phyloP scores from a whole-genome alignment of 2,329 filamentous ascomycete species.

The Cordyceps militaris region DNA sequence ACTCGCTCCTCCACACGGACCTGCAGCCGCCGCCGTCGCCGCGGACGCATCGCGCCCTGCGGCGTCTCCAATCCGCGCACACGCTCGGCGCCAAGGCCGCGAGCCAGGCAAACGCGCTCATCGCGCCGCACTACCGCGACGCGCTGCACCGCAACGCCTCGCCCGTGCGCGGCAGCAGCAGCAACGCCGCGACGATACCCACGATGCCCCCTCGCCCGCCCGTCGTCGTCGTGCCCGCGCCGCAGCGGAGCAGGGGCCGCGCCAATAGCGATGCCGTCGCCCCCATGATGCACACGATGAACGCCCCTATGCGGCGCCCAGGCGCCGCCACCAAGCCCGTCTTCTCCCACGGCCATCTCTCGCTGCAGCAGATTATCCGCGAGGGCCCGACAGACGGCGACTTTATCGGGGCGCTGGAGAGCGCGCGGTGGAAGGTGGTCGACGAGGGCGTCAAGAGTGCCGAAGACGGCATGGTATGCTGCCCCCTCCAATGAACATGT shows the following conservation, averaged over 20 bases:
- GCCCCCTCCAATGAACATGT: neutral
- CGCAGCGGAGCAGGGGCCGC: slow-evolving; percentile 41
- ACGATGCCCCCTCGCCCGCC: neutral
- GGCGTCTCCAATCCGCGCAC: slow-evolving; percentile 71
- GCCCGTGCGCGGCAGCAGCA: slow-evolving; percentile 22
- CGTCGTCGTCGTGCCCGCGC: neutral
- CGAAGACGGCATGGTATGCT: slow-evolving; percentile 68
- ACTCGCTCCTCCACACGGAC: slow-evolving; percentile 30
- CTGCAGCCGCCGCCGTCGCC: slow-evolving; percentile 53
- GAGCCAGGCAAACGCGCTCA: slow-evolving; percentile 43
- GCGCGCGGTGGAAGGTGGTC: slow-evolving; percentile 65
- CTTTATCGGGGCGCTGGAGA: slow-evolving; percentile 58
- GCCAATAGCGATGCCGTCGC: slow-evolving; percentile 66
- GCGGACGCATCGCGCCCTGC: slow-evolving; percentile 58
- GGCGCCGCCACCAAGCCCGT: slow-evolving; percentile 36
- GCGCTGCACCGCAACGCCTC: slow-evolving; percentile 30
- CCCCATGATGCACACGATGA: slow-evolving; percentile 31
- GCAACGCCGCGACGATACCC: neutral
- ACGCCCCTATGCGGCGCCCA: slow-evolving; percentile 28
- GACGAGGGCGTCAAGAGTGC: slow-evolving; percentile 71
- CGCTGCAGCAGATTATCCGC: slow-evolving; percentile 68
- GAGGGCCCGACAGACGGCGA: slow-evolving; percentile 73
- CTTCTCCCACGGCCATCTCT: slow-evolving; percentile 48
- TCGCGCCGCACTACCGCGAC: slow-evolving; percentile 55
- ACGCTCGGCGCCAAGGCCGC: slow-evolving; percentile 51